These are phyloP conservation scores for Conringia planisiliqua DNA, from an alignment of 345 rosid species.

Conservation along the genomic window DNA sequence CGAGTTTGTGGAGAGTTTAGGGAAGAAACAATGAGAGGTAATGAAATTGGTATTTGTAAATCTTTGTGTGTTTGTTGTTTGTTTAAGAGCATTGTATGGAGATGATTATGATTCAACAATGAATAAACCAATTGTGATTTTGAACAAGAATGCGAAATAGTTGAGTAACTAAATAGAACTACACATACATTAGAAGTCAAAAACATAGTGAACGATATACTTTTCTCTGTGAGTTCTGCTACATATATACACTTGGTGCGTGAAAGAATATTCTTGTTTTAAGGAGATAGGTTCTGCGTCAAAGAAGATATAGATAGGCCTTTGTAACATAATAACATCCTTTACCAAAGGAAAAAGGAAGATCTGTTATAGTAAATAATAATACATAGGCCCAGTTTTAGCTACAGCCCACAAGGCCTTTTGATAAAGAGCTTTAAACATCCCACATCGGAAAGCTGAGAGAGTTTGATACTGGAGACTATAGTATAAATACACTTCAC, in stretches of 20 bases:
- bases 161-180: not conserved
- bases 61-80: not conserved
- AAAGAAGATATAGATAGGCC: no score
- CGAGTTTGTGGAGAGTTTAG: conserved; percentile 45
- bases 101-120: not conserved
- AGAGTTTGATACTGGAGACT: not conserved
- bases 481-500: not conserved
- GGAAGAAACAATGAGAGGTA: conserved; percentile 15
- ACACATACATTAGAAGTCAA: not conserved
- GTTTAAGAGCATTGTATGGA: not conserved
- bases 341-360: no score
- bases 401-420: not conserved
- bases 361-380: no score
- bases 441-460: not conserved
- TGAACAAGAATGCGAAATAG: not conserved
- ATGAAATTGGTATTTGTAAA: conserved; percentile 11
- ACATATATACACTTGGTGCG: not conserved
- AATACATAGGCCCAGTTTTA: not conserved
- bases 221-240: not conserved
- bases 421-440: not conserved
- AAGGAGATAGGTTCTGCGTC: no score
- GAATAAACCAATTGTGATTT: not conserved
- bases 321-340: no score
- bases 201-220: no score
- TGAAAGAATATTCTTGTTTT: not conserved